phyloP scores from a whole-genome alignment of 139 green algal species.

The Astrephomene gubernaculifera region DNA sequence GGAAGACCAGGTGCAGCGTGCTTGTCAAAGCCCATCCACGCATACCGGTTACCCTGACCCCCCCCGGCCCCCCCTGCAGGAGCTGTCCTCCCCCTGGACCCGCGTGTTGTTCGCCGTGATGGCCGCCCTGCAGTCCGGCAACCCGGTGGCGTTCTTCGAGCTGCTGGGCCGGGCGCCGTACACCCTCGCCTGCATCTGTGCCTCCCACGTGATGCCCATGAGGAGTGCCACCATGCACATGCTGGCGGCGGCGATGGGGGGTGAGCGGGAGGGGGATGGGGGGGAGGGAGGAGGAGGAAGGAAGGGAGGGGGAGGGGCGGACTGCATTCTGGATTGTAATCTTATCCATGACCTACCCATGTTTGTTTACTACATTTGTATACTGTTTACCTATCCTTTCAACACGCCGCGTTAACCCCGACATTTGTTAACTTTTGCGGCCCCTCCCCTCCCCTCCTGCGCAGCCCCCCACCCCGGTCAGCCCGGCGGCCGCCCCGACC shows the following conservation, averaged over 20 bases:
- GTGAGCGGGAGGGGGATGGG: conserved; percentile 3
- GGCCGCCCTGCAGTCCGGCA: background rate
- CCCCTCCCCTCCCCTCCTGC: background rate
- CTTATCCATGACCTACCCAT: too few species aligned
- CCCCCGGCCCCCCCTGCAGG: background rate
- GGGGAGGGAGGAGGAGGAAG: too few species aligned
- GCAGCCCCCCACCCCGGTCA: background rate
- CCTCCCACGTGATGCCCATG: conserved; percentile 23
- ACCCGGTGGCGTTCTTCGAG: conserved; percentile 22
- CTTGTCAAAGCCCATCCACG: background rate
- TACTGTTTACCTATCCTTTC: too few species aligned
- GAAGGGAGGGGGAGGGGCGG: too few species aligned
- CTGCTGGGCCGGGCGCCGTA: conserved; percentile 17
- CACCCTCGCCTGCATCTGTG: conserved; percentile 13
- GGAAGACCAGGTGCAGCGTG: too few species aligned
- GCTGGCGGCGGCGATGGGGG: conserved; percentile 25
- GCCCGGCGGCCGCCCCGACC: conserved; percentile 3
- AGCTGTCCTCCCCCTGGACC: conserved; percentile 29
- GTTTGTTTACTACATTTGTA: too few species aligned
- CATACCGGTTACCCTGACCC: background rate
- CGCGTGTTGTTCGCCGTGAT: background rate
- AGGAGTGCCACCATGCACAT: background rate
- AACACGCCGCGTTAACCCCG: too few species aligned
- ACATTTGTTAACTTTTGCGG: too few species aligned
- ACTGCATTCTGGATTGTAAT: too few species aligned